Conservation (phyloP, 371 early-diverging fungal species). For the Mortierella sp. region DNA sequence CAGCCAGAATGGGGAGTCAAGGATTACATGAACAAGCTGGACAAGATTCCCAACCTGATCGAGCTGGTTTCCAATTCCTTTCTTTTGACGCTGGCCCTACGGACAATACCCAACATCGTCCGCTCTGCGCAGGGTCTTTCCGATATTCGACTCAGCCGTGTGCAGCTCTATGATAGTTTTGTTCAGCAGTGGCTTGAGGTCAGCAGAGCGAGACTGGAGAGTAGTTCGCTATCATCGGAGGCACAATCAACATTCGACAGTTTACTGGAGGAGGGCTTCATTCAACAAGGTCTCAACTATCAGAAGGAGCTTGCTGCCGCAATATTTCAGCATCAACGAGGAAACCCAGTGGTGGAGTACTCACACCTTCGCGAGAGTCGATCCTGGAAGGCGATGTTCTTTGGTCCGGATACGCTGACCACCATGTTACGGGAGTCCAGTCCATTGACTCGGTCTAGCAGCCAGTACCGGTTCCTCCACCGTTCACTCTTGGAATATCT, state of each 20-base stretch:
- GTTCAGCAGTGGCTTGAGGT: constrained; percentile 14
- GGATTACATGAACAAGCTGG: constrained; percentile 5
- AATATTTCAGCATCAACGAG: background rate
- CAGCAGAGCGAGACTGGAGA: background rate
- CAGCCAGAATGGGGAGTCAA: too few species aligned
- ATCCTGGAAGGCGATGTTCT: constrained; percentile 8
- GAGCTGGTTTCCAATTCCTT: constrained; percentile 16
- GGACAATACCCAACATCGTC: constrained; percentile 2
- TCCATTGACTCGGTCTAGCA: constrained; percentile 4
- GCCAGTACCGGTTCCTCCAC: constrained; percentile 18
- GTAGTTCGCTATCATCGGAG: too few species aligned
- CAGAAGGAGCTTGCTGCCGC: too few species aligned
- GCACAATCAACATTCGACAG: too few species aligned
- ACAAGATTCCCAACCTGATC: background rate
- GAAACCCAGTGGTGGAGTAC: constrained; percentile 6
- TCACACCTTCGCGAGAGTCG: background rate
- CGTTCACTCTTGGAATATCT: constrained; percentile 8
- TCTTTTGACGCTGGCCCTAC: constrained; percentile 1
- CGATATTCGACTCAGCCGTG: background rate
- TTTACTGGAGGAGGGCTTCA: too few species aligned
- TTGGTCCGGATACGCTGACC: background rate
- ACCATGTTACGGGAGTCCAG: background rate
- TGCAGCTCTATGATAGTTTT: constrained; percentile 6
- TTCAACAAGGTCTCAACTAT: too few species aligned
- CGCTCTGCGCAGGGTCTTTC: background rate